Evolutionary conservation across 768 basidiomycete species (phyloP).

Genomic region (Myochromella boudieri): DNA sequence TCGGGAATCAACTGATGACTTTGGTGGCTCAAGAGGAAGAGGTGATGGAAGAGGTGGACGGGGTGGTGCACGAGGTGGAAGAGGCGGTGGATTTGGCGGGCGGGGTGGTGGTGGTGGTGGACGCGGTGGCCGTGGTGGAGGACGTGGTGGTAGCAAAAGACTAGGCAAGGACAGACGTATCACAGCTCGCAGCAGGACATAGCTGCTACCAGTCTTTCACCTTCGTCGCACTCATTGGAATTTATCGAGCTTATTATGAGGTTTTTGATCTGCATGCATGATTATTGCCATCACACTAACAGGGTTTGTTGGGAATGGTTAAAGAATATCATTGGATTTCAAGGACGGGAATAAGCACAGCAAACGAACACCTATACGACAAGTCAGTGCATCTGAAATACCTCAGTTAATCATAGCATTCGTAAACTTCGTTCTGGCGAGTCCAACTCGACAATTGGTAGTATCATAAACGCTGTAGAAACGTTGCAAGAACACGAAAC

Average conservation of each 20-base stretch:
- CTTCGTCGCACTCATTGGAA: not conserved
- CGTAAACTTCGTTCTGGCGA: slow-evolving; percentile 37
- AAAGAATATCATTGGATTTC: too few species aligned
- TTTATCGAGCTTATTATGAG: too few species aligned
- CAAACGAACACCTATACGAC: too few species aligned
- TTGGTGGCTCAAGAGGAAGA: slow-evolving; percentile 38
- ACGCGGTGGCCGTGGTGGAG: slow-evolving; percentile 27
- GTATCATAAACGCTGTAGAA: slow-evolving; percentile 59
- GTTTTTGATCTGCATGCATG: too few species aligned
- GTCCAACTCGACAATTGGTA: slow-evolving; percentile 35
- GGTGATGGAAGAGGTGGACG: slow-evolving; percentile 26
- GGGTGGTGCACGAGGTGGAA: slow-evolving; percentile 31
- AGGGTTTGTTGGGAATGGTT: too few species aligned
- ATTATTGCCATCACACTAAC: too few species aligned
- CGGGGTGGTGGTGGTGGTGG: slow-evolving; percentile 28
- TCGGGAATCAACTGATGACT: slow-evolving; percentile 75
- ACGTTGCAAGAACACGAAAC: slow-evolving; percentile 58
- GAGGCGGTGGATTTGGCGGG: too few species aligned
- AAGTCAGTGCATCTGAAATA: too few species aligned
- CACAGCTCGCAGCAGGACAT: slow-evolving; percentile 37
- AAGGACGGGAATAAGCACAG: too few species aligned
- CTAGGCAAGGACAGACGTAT: slow-evolving; percentile 61
- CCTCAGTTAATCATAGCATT: slow-evolving; percentile 33
- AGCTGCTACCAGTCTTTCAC: not conserved
- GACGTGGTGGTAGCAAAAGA: slow-evolving; percentile 40